Evolutionary conservation across 1,284 basidiomycete species (phyloP), one percentile per base, ranked within the genome.

Genomic region (Neonothopanus nambi): DNA sequence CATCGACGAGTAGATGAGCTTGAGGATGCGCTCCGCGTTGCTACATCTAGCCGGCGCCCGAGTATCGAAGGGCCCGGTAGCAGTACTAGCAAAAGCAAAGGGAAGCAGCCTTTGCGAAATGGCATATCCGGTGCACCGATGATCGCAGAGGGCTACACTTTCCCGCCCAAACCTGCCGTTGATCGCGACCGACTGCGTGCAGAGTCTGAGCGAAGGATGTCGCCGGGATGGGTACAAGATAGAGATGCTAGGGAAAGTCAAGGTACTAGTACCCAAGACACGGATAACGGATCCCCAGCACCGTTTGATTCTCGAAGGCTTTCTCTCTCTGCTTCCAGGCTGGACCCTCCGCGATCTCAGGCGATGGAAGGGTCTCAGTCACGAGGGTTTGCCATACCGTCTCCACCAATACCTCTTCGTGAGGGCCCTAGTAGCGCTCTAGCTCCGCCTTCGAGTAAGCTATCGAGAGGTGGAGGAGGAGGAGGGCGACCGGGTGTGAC

Each of bases 1-100:
- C 76, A 78, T 46, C 71, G 80, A 28, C 74, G 82, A 39, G 75
- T 83, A 18, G 80, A 81, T 47, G 81, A 82, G 54, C 67, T 84
- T 37, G 83, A 85, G 61, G 81, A 79, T 48, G 76, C 75, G 3
- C 62, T 82, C 8, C 70, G 74, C n/a, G 60, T 64, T 11, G 68
- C 70, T 38, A 70, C 68, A 9, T 65, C 69, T 1, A 73, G 63
- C 36, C 67, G 68, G 26, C 65, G 64, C 17, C 63, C 63, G 28
- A 72, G 71, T 48, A 56, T 62, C 44, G 66, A 75, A 35, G 49
- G 53, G 36, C 58, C 56, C 46, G 53, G 46, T 37, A 12, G 52
- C 30, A 47, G 35, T 28, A 21, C 44, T 28, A 65, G 57, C 56
- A 63, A 66, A 55, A 41, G 61, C 44, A 73, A 75, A 63, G 67